These are phyloP conservation scores for Hamamelis virginiana DNA, from an alignment of 164 flowering plant species.

Conservation along the genomic window DNA sequence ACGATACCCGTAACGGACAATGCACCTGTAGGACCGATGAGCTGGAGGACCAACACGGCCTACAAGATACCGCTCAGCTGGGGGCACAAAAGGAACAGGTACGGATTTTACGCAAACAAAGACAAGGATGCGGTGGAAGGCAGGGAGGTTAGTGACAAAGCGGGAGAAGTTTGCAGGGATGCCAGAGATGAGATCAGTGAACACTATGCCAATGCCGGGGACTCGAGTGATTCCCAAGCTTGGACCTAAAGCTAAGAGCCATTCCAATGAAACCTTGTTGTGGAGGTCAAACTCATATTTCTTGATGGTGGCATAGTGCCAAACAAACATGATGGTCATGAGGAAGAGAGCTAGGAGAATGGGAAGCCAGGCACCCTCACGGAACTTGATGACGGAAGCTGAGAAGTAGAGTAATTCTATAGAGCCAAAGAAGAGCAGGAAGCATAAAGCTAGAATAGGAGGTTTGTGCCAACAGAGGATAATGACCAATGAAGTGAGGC, in stretches of 20 bases:
- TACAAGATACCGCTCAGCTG: constrained; percentile 74
- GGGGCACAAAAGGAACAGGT: constrained; percentile 77
- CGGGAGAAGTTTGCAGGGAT: constrained; percentile 93
- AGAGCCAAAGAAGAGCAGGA: constrained; percentile 84
- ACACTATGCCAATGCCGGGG: constrained; percentile 85
- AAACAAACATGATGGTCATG: constrained; percentile 83
- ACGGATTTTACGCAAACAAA: constrained; percentile 85
- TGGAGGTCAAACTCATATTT: constrained; percentile 93
- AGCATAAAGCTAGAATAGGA: constrained; percentile 65
- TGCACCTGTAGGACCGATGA: constrained; percentile 86
- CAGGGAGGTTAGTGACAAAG: constrained; percentile 93
- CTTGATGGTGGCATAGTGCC: constrained; percentile 91
- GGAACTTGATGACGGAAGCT: constrained; percentile 81
- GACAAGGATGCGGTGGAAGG: constrained; percentile 79
- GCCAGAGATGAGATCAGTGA: constrained; percentile 81
- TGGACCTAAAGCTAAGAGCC: constrained; percentile 90
- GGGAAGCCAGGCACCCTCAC: constrained; percentile 98
- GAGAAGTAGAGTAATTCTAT: constrained; percentile 86
- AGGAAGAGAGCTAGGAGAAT: constrained; percentile 84
- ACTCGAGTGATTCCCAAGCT: constrained; percentile 87
- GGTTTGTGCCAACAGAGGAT: constrained; percentile 90
- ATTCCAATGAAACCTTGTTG: constrained; percentile 92
- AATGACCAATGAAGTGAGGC: constrained; percentile 83
- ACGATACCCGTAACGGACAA: constrained; percentile 86
- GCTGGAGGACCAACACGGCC: constrained; percentile 86